phyloP scores from a whole-genome alignment of 2,329 filamentous ascomycete genomes.

The Pseudogymnoascus sp. region DNA sequence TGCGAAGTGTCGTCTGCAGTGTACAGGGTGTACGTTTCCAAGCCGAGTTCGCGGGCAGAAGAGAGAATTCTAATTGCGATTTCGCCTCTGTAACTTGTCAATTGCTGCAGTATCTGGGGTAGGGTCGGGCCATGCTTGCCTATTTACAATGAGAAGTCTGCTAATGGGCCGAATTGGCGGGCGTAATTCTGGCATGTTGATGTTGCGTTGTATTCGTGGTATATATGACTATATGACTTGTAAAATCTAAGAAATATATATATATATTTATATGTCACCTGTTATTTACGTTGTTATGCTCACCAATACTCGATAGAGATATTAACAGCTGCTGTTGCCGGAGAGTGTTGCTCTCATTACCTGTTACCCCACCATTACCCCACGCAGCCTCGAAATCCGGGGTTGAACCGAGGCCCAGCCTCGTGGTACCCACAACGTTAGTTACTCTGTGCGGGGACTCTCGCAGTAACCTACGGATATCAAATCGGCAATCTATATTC shows the following conservation, averaged over 20 bases:
- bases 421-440: neutral
- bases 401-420: neutral
- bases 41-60: slow-evolving; percentile 48
- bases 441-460: neutral
- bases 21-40: slow-evolving; percentile 49
- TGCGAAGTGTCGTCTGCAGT: slow-evolving; percentile 48
- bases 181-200: neutral
- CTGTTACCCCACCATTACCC: neutral
- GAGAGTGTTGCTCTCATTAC: neutral
- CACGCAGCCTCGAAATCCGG: neutral
- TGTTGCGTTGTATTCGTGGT: neutral
- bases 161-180: slow-evolving; percentile 31
- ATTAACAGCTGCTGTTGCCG: neutral
- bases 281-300: neutral
- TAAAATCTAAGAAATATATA: neutral
- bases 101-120: neutral
- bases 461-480: neutral
- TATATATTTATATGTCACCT: neutral
- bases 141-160: slow-evolving; percentile 45
- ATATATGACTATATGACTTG: neutral
- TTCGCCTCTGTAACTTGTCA: slow-evolving; percentile 42
- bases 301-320: neutral
- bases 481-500: neutral
- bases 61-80: slow-evolving; percentile 54
- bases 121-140: slow-evolving; percentile 28